Base-by-base conservation (phyloP, 768 basidiomycete genomes). In the Terana coerulea region DNA sequence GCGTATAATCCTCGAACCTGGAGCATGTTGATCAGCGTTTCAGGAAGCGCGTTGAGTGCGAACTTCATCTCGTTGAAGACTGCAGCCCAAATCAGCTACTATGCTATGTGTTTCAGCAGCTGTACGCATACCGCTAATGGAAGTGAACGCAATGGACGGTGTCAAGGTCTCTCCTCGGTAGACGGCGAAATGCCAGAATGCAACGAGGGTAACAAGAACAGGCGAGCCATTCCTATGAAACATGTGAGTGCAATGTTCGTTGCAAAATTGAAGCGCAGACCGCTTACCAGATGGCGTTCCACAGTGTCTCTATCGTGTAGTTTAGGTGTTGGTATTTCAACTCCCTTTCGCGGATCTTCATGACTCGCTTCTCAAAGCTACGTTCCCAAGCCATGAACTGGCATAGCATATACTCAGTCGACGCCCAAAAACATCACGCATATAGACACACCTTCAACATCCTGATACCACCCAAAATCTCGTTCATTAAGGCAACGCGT, bases 341-440 rank as follows among this genome's bases (percentile, higher is more conserved):
- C 66, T 97, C 93, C 57, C 82, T 85, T 36, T 83, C 82, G 22
- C 93, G 80, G 53, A 95, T 74, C 46, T 78, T 81, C 47, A 87
- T 65, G 0, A 94, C 83, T 9, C 76, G 77, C 21, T 75, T 73
- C 68, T 95, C 93, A 59, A 95, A 95, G 63, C 82, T 91, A 22
- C 93, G 83, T 66, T 97, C 93, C 93, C 84, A 86, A 14, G 91
- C 93, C 91, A 95, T 95, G 68, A 95, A 97, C 84, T 87, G 59
- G 12, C 5, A 8, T 10, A 12, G 11, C 5, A 12, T 46, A 17
- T 22, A 21, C 30, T 24, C 51, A 30, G 4, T 33, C 2, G 19
- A 17, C 6, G 19, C 7, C 19, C 9, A 5, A 25, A 12, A 29
- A 14, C 19, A 21, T n/a, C 3, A 43, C 48, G 47, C 51, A 47